Conservation (phyloP, 2,329 filamentous ascomycete species). For the Eutypa lata region DNA sequence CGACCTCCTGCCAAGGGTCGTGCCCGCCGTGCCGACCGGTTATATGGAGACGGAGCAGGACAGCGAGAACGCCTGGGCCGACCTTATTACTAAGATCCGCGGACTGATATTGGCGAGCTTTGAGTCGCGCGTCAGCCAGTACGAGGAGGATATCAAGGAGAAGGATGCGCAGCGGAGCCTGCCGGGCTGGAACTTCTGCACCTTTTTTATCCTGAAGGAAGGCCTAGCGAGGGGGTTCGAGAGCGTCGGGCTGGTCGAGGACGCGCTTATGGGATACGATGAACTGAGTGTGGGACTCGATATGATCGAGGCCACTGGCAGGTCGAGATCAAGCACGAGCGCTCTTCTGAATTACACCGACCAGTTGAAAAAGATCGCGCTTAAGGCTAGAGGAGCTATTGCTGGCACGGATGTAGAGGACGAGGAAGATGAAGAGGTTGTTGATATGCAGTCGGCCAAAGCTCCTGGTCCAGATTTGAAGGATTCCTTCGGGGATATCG, state of each 20-base stretch:
- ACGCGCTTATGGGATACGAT: slow-evolving; percentile 91
- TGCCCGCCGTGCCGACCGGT: slow-evolving; percentile 60
- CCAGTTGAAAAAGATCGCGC: slow-evolving; percentile 62
- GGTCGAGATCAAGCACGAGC: slow-evolving; percentile 65
- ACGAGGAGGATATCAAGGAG: slow-evolving; percentile 95
- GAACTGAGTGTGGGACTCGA: slow-evolving; percentile 88
- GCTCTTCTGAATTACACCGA: slow-evolving; percentile 70
- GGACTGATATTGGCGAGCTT: slow-evolving; percentile 84
- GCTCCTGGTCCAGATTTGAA: slow-evolving; percentile 19
- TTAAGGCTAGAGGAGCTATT: slow-evolving; percentile 46
- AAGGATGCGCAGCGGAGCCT: slow-evolving; percentile 82
- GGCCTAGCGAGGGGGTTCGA: slow-evolving; percentile 91
- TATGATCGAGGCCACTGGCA: slow-evolving; percentile 63
- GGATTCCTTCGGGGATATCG: slow-evolving; percentile 52
- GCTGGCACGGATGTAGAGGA: slow-evolving; percentile 33
- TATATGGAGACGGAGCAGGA: slow-evolving; percentile 74
- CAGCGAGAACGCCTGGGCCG: slow-evolving; percentile 76
- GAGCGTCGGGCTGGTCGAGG: slow-evolving; percentile 91
- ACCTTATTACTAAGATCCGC: slow-evolving; percentile 84
- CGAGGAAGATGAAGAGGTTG: slow-evolving; percentile 37
- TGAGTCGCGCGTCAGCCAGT: slow-evolving; percentile 84
- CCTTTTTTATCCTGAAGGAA: slow-evolving; percentile 97
- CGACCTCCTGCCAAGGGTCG: slow-evolving; percentile 59
- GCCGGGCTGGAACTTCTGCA: slow-evolving; percentile 98
- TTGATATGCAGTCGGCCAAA: slow-evolving; percentile 48